A percentile compares a stretch with the other conserved stretches of the same genome.
phyloP scores from a whole-genome alignment of 2,329 filamentous ascomycete species.

The Botryotinia globosa region DNA sequence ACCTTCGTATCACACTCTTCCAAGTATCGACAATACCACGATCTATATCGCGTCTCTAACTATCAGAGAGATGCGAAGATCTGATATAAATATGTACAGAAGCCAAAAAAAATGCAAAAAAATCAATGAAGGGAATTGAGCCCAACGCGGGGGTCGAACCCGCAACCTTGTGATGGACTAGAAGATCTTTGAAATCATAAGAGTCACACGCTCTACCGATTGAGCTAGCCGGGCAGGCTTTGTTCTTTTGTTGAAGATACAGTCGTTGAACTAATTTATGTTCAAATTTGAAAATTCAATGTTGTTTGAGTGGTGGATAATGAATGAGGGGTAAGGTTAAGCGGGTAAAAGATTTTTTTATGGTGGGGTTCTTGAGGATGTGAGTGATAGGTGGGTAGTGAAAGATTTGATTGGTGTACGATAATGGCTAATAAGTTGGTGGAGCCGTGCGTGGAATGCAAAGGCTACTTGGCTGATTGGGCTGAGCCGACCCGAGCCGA shows the following conservation, averaged over 20 bases:
- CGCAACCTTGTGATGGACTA: slow-evolving; percentile 43
- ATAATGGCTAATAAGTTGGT: no score
- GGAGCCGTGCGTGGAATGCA: background rate
- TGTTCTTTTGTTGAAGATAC: background rate
- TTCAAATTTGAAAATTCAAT: fast-evolving
- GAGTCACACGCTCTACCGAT: slow-evolving; percentile 39
- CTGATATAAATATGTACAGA: background rate
- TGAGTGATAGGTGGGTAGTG: background rate
- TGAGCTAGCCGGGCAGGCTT: slow-evolving; percentile 34
- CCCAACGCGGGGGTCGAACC: slow-evolving; percentile 45
- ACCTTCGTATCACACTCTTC: no score
- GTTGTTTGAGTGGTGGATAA: background rate
- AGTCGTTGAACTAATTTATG: background rate
- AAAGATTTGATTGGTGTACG: background rate
- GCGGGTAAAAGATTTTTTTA: background rate
- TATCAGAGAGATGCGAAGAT: background rate
- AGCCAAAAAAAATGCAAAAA: background rate
- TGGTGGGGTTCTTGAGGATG: background rate
- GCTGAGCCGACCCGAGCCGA: background rate
- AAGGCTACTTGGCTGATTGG: background rate
- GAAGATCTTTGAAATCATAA: slow-evolving; percentile 24
- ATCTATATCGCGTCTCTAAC: background rate
- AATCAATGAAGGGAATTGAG: slow-evolving; percentile 28
- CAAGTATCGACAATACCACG: background rate
- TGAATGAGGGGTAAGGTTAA: background rate